These are phyloP conservation scores for Coemansia sp. DNA, from an alignment of 192 early-diverging fungal species.

Conservation along the genomic window DNA sequence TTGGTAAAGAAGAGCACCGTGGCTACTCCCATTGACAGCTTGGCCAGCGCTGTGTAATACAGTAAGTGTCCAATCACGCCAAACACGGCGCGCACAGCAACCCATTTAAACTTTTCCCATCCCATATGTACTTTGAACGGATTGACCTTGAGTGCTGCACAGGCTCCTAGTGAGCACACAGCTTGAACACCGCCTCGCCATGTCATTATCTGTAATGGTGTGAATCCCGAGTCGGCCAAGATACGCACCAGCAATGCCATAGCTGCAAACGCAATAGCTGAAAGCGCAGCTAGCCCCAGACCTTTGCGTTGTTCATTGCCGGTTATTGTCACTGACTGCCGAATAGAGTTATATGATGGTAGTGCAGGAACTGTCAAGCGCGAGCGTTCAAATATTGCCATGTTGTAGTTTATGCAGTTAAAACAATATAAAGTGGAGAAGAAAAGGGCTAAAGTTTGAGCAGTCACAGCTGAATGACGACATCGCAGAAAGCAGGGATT, in stretches of 20 bases:
- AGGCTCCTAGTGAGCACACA: neutral
- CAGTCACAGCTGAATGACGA: no score
- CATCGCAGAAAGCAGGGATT: no score
- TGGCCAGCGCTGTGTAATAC: slow-evolving; percentile 16
- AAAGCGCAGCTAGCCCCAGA: slow-evolving; percentile 16
- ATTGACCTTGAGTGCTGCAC: slow-evolving; percentile 1
- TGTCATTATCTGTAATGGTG: slow-evolving; percentile 34
- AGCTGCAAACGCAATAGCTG: slow-evolving; percentile 24
- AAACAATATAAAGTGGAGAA: neutral
- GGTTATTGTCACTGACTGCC: neutral
- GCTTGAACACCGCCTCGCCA: slow-evolving; percentile 29
- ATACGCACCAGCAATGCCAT: slow-evolving; percentile 26
- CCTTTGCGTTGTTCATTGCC: slow-evolving; percentile 3
- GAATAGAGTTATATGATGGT: neutral
- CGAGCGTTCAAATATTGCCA: neutral
- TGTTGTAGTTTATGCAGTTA: neutral
- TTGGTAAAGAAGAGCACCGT: slow-evolving; percentile 38
- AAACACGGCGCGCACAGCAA: slow-evolving; percentile 25
- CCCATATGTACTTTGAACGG: slow-evolving; percentile 7
- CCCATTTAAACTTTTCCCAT: slow-evolving; percentile 25
- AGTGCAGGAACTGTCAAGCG: neutral
- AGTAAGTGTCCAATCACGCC: slow-evolving; percentile 25
- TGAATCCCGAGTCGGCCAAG: slow-evolving; percentile 9
- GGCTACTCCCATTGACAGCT: slow-evolving; percentile 26
- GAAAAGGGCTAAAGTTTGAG: neutral